Percentiles rank a stretch among this genome's conserved stretches.
Conservation (phyloP, 2,329 filamentous ascomycete species). For the Grosmannia clavigera region DNA sequence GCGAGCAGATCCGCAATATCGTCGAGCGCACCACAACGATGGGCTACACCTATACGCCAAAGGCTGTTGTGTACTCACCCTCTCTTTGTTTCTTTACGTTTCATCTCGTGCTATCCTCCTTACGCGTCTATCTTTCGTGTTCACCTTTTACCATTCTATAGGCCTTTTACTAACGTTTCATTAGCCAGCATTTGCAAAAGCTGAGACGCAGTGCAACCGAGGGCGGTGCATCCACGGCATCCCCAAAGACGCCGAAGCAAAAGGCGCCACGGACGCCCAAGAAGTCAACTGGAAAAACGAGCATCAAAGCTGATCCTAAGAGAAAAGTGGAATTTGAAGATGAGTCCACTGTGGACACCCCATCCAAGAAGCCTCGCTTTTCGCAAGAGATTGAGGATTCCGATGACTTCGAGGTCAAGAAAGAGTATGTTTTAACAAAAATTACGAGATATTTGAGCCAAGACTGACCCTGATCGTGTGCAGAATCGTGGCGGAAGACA, state of each 20-base stretch:
- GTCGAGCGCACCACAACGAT: slow-evolving; percentile 13
- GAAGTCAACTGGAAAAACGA: slow-evolving; percentile 3
- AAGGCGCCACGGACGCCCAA: slow-evolving; percentile 9
- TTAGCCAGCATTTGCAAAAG: slow-evolving; percentile 24
- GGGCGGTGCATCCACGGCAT: not conserved
- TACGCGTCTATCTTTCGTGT: not conserved
- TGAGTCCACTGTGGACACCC: not conserved
- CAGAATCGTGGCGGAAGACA: not conserved
- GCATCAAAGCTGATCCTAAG: not conserved
- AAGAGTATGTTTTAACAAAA: slow-evolving; percentile 5
- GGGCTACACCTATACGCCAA: slow-evolving; percentile 17
- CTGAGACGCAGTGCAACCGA: slow-evolving; percentile 18
- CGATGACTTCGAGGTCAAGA: slow-evolving; percentile 1
- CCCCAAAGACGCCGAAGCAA: slow-evolving; percentile 1
- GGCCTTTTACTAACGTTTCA: not conserved
- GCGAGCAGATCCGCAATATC: slow-evolving; percentile 15
- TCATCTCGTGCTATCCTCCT: not conserved
- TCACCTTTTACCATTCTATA: not conserved
- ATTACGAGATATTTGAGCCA: not conserved
- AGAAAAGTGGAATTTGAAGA: slow-evolving; percentile 3
- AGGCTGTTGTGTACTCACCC: slow-evolving; percentile 17
- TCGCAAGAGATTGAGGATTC: not conserved
- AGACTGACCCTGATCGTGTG: not conserved
- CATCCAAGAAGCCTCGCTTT: slow-evolving; percentile 10
- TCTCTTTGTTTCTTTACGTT: not conserved